phyloP scores from a whole-genome alignment of 176 grass and related monocot genomes.

The Metroxylon sagu region DNA sequence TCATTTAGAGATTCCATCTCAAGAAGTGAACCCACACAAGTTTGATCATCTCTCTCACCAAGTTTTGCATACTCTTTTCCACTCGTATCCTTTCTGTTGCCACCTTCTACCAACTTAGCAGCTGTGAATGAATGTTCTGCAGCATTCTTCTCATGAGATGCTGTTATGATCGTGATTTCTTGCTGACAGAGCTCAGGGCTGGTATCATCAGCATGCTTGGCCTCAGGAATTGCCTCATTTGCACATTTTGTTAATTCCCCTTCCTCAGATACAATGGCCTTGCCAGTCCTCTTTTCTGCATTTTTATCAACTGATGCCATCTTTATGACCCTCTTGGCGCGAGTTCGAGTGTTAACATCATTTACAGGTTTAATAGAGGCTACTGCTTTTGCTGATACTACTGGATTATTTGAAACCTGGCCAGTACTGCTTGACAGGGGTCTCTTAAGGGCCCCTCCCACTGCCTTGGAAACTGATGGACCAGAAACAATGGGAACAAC shows the following conservation, averaged over 20 bases:
- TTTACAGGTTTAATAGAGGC: slow-evolving; percentile 12
- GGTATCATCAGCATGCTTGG: slow-evolving; percentile 30
- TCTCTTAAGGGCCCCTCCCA: slow-evolving; percentile 30
- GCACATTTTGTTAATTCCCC: slow-evolving; percentile 33
- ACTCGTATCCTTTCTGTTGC: background rate
- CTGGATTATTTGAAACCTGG: slow-evolving; percentile 23
- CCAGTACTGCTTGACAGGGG: slow-evolving; percentile 14
- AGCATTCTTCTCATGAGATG: slow-evolving; percentile 40
- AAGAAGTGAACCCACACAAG: slow-evolving; percentile 2
- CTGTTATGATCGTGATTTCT: slow-evolving; percentile 37
- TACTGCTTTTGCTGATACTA: background rate
- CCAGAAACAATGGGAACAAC: slow-evolving; percentile 36
- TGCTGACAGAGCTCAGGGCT: slow-evolving; percentile 41
- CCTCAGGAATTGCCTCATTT: slow-evolving; percentile 24
- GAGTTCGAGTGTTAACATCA: slow-evolving; percentile 17
- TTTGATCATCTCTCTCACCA: slow-evolving; percentile 4
- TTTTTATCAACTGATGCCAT: slow-evolving; percentile 41
- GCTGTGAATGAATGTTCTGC: slow-evolving; percentile 20
- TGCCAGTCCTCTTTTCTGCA: slow-evolving; percentile 34
- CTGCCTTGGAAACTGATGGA: slow-evolving; percentile 31
- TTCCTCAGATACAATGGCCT: background rate
- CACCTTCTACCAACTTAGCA: slow-evolving; percentile 28
- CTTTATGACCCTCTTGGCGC: slow-evolving; percentile 43
- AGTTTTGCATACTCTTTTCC: background rate
- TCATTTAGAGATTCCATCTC: slow-evolving; percentile 10